Evolutionary conservation across 768 basidiomycete genomes (phyloP).

Genomic region (Tylopilus felleus): DNA sequence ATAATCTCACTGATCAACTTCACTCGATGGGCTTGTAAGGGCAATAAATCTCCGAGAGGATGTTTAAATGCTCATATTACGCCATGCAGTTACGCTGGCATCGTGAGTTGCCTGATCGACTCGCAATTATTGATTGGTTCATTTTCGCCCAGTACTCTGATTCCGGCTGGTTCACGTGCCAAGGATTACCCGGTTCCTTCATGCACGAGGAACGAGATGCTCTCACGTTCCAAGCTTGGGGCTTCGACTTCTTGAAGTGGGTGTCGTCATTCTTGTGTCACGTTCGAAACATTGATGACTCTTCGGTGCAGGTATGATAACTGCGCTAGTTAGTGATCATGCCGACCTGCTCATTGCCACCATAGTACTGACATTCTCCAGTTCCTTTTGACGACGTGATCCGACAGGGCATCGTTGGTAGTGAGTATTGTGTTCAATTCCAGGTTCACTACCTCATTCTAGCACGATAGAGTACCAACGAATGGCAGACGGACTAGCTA

Average conservation of each 20-base stretch:
- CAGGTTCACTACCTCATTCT: neutral
- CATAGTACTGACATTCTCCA: conserved; percentile 18
- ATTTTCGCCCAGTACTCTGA: conserved; percentile 50
- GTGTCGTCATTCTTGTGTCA: conserved; percentile 13
- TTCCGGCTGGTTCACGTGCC: conserved; percentile 66
- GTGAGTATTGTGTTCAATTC: conserved; percentile 31
- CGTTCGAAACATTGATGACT: neutral
- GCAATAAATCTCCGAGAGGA: neutral
- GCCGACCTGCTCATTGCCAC: neutral
- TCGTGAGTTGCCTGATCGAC: conserved; percentile 37
- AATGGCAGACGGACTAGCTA: conserved; percentile 55
- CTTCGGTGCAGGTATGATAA: conserved; percentile 49
- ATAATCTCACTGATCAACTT: conserved; percentile 48
- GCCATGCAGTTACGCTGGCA: conserved; percentile 50
- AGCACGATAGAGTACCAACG: conserved; percentile 47
- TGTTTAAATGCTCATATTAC: conserved; percentile 1
- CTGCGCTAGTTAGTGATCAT: conserved; percentile 43
- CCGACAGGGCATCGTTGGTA: conserved; percentile 50
- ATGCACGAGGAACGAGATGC: conserved; percentile 59
- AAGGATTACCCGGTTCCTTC: conserved; percentile 58
- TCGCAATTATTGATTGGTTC: neutral
- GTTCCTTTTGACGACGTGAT: conserved; percentile 56
- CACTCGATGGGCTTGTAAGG: conserved; percentile 56
- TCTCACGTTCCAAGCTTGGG: conserved; percentile 57
- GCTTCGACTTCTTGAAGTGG: conserved; percentile 62